phyloP scores from a whole-genome alignment of 164 flowering plant species.

The Vitis labrusca region DNA sequence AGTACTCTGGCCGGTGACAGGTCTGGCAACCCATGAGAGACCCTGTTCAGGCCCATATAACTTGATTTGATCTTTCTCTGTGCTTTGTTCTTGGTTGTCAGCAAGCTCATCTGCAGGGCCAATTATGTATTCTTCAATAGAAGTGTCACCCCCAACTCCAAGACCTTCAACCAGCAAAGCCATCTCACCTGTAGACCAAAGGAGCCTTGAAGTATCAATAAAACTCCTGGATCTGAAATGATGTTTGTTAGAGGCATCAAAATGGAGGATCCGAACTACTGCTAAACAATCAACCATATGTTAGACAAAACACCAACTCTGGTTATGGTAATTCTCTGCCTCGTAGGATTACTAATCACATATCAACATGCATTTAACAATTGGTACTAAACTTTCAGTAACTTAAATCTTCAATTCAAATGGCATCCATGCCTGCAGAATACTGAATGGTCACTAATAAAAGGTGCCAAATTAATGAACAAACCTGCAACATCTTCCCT shows the following conservation, averaged over 20 bases:
- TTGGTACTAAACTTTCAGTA: too few relatives aligned
- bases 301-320: too few relatives aligned
- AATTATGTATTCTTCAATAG: slow-evolving; percentile 34
- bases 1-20: slow-evolving; percentile 23
- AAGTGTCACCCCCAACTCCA: slow-evolving; percentile 24
- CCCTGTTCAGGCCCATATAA: slow-evolving; percentile 28
- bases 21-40: slow-evolving; percentile 32
- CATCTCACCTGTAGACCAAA: slow-evolving; percentile 30
- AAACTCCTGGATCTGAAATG: not conserved
- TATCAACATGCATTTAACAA: too few relatives aligned
- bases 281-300: too few relatives aligned
- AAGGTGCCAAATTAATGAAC: not conserved
- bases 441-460: slow-evolving; percentile 12
- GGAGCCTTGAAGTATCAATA: not conserved
- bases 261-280: slow-evolving; percentile 7
- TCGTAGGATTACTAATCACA: too few relatives aligned
- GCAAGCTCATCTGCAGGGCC: slow-evolving; percentile 20
- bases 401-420: too few relatives aligned
- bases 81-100: too few relatives aligned
- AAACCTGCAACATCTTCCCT: slow-evolving; percentile 27
- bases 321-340: too few relatives aligned
- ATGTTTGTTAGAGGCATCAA: not conserved
- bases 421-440: too few relatives aligned
- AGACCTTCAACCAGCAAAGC: slow-evolving; percentile 39
- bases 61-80: slow-evolving; percentile 3